Conservation (phyloP, 768 basidiomycete genomes). For the Fistulinella prunicolor region DNA sequence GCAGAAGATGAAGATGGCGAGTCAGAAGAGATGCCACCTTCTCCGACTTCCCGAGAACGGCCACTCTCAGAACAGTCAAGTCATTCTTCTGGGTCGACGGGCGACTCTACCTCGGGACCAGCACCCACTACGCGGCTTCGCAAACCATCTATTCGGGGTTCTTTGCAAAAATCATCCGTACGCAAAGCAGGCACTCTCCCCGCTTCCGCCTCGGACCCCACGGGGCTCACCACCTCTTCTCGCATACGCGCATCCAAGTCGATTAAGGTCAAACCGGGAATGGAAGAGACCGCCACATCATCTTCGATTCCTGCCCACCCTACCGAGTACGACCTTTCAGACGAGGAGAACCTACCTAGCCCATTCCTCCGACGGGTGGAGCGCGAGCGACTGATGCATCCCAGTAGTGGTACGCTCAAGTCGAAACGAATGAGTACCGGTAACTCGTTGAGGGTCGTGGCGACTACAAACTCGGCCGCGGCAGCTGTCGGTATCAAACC, state of each 20-base stretch:
- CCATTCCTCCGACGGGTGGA: slow-evolving; percentile 70
- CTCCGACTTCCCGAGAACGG: slow-evolving; percentile 46
- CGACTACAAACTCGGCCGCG: slow-evolving; percentile 49
- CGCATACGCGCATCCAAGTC: slow-evolving; percentile 15
- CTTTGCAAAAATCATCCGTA: slow-evolving; percentile 31
- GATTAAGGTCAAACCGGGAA: slow-evolving; percentile 9
- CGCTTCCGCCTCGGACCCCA: slow-evolving; percentile 41
- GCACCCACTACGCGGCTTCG: slow-evolving; percentile 47
- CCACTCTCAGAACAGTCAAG: slow-evolving; percentile 27
- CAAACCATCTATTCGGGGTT: slow-evolving; percentile 53
- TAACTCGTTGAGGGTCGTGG: slow-evolving; percentile 55
- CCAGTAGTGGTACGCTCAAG: slow-evolving; percentile 11
- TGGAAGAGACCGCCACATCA: neutral
- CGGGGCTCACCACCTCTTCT: slow-evolving; percentile 27
- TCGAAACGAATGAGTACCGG: slow-evolving; percentile 49
- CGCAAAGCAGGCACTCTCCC: slow-evolving; percentile 26
- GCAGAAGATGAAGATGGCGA: slow-evolving; percentile 31
- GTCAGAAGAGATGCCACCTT: slow-evolving; percentile 39
- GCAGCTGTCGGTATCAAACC: slow-evolving; percentile 20
- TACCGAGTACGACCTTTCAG: slow-evolving; percentile 62
- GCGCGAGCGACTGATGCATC: slow-evolving; percentile 27
- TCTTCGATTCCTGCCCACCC: slow-evolving; percentile 22
- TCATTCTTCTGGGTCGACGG: slow-evolving; percentile 28
- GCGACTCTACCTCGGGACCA: slow-evolving; percentile 19
- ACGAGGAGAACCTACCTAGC: slow-evolving; percentile 84